Conservation (phyloP, 306 rosid genomes). For the Dalbergia cultrata region DNA sequence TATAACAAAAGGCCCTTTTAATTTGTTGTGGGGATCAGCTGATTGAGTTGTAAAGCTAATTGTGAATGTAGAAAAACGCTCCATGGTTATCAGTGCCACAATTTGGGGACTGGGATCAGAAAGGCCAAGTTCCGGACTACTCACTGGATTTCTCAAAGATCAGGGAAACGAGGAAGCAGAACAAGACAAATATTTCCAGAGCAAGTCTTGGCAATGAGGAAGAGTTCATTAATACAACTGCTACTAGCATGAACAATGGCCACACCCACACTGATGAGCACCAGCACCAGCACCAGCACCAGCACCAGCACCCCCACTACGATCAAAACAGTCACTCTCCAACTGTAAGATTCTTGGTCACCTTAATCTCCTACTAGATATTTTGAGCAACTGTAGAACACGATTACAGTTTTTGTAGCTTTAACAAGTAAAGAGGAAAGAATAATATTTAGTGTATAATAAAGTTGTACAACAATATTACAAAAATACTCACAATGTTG, state of each 20-base stretch:
- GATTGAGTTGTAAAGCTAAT: not conserved
- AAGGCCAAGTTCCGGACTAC: slow-evolving; percentile 88
- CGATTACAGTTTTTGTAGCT: slow-evolving; percentile 31
- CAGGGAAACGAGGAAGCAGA: slow-evolving; percentile 93
- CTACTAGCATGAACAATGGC: slow-evolving; percentile 50
- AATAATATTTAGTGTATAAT: too few species aligned
- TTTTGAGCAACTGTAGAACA: not conserved
- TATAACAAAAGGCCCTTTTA: not conserved
- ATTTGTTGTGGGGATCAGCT: not conserved
- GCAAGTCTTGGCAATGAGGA: slow-evolving; percentile 98
- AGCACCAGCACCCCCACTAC: slow-evolving; percentile 56
- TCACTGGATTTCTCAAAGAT: slow-evolving; percentile 96
- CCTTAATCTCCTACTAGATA: slow-evolving; percentile 18
- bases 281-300: not conserved
- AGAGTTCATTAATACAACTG: slow-evolving; percentile 69
- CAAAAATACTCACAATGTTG: too few species aligned
- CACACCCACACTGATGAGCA: slow-evolving; percentile 46
- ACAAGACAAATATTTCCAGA: slow-evolving; percentile 85
- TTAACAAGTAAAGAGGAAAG: not conserved
- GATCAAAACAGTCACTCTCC: slow-evolving; percentile 77
- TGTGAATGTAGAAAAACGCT: slow-evolving; percentile 65
- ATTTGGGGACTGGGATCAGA: slow-evolving; percentile 98
- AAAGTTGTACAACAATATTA: too few species aligned
- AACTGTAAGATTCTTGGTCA: slow-evolving; percentile 67
- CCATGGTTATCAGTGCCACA: slow-evolving; percentile 97